Percentiles rank a stretch among this genome's conserved stretches.
phyloP scores from a whole-genome alignment of 768 basidiomycete species.

The Lentinula edodes region DNA sequence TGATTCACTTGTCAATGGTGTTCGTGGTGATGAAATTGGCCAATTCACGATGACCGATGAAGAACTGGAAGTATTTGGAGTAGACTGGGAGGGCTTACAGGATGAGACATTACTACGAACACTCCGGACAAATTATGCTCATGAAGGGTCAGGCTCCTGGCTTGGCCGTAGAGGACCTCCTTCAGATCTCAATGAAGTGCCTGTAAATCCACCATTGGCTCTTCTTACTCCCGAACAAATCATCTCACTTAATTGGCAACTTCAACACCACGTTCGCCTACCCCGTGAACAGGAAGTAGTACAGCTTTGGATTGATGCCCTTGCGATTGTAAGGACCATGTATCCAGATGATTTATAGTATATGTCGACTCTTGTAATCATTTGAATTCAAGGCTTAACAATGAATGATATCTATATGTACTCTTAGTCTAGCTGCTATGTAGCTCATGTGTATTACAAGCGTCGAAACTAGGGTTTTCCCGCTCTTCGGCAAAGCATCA shows the following conservation, averaged over 20 bases:
- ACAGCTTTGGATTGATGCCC: not conserved
- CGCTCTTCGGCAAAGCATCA: no score
- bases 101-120: slow-evolving; percentile 7
- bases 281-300: not conserved
- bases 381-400: no score
- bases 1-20: not conserved
- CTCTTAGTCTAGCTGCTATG: no score
- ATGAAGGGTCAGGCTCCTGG: slow-evolving; percentile 10
- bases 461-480: no score
- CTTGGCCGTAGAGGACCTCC: slow-evolving; percentile 8
- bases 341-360: not conserved
- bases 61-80: slow-evolving; percentile 11
- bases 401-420: no score
- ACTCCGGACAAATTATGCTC: slow-evolving; percentile 2
- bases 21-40: not conserved
- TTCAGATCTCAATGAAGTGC: slow-evolving; percentile 4
- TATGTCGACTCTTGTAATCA: no score
- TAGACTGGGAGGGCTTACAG: slow-evolving; percentile 9
- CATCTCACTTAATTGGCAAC: not conserved
- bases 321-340: not conserved
- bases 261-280: not conserved
- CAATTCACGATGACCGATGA: not conserved
- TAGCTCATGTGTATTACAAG: no score
- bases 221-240: not conserved
- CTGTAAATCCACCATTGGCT: slow-evolving; percentile 4